phyloP scores from a whole-genome alignment of 1,284 basidiomycete genomes.

The Leccinum angustisporum region DNA sequence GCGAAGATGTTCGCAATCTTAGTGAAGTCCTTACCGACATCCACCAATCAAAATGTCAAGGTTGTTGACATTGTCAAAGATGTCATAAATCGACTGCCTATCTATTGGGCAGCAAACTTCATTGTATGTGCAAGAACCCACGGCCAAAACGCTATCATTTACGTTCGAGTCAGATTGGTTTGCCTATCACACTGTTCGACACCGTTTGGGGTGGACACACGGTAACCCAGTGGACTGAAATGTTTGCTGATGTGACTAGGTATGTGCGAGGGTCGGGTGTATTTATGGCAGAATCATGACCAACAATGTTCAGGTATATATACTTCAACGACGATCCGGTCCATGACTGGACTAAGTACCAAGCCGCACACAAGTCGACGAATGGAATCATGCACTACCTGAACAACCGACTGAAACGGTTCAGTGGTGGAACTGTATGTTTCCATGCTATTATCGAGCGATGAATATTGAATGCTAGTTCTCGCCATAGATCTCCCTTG shows the following conservation, averaged over 20 bases:
- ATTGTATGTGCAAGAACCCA: conserved; percentile 46
- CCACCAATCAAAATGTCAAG: conserved; percentile 36
- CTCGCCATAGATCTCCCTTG: conserved; percentile 22
- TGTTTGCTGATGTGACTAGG: conserved; percentile 57
- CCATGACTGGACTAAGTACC: conserved; percentile 59
- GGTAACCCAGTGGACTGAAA: conserved; percentile 48
- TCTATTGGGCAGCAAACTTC: conserved; percentile 63
- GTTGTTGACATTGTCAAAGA: conserved; percentile 71
- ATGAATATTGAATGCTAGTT: not conserved
- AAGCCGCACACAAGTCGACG: conserved; percentile 43
- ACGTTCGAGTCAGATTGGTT: conserved; percentile 41
- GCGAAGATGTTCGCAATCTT: conserved; percentile 11
- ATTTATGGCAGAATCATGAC: not conserved
- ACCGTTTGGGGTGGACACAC: conserved; percentile 49
- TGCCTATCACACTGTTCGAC: conserved; percentile 58
- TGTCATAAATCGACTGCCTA: conserved; percentile 66
- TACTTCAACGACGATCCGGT: conserved; percentile 56
- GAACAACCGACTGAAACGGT: conserved; percentile 37
- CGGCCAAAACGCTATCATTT: conserved; percentile 22
- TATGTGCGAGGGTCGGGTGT: conserved; percentile 24
- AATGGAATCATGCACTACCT: conserved; percentile 43
- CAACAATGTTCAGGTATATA: conserved; percentile 49
- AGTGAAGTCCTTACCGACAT: conserved; percentile 17
- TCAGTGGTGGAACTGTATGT: conserved; percentile 29
- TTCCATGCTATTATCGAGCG: not conserved